These are phyloP conservation scores for Penicillium sp. DNA, from an alignment of 2,329 filamentous ascomycete species.

Conservation along the genomic window DNA sequence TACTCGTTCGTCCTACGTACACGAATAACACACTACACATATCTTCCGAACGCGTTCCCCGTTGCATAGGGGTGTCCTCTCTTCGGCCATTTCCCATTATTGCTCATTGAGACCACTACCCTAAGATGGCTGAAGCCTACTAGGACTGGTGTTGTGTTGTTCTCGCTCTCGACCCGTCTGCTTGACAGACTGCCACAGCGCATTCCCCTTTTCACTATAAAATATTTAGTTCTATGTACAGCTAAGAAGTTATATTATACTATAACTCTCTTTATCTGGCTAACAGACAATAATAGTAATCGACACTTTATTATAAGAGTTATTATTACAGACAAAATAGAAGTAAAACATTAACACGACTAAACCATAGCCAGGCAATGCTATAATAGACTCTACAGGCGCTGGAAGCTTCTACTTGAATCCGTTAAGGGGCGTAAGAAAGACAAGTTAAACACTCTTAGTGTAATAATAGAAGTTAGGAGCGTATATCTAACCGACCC, in stretches of 20 bases:
- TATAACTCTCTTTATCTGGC: conserved; percentile 16
- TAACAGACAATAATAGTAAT: conserved; percentile 16
- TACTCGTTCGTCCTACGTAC: too few species aligned
- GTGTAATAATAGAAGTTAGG: conserved; percentile 21
- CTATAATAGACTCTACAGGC: conserved; percentile 19
- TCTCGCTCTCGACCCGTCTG: too few species aligned
- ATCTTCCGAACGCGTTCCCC: too few species aligned
- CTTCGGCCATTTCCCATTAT: too few species aligned
- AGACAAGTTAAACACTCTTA: conserved; percentile 14
- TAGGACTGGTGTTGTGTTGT: too few species aligned
- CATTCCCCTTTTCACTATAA: too few species aligned
- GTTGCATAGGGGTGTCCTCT: too few species aligned
- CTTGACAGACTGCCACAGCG: too few species aligned
- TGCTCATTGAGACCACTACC: too few species aligned
- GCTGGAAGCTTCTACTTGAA: conserved; percentile 14
- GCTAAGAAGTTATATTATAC: conserved; percentile 14
- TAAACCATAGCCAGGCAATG: conserved; percentile 16
- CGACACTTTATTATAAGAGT: conserved; percentile 20
- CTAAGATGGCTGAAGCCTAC: too few species aligned
- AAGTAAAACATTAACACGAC: conserved; percentile 19
- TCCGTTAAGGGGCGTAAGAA: conserved; percentile 11
- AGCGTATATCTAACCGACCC: conserved; percentile 16
- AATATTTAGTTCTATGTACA: conserved; percentile 18
- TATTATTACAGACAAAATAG: conserved; percentile 17
- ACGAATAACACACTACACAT: too few species aligned